Evolutionary conservation across 768 basidiomycete species (phyloP).

Genomic region (Pisolithus orientalis): DNA sequence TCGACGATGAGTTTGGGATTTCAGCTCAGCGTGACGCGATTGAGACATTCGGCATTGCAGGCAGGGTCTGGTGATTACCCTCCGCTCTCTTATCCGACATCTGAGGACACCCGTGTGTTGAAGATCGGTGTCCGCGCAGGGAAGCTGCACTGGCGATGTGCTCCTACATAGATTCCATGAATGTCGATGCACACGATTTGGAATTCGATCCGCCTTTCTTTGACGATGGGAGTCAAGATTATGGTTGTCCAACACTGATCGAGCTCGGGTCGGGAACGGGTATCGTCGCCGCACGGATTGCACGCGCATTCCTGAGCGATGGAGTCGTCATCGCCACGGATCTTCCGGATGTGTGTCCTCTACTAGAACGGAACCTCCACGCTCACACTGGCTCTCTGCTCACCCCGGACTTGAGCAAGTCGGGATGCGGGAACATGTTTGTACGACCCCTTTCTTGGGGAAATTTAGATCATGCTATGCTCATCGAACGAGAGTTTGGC

Average conservation of each 20-base stretch:
- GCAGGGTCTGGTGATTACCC: conserved; percentile 66
- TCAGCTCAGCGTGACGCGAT: conserved; percentile 54
- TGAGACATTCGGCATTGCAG: conserved; percentile 72
- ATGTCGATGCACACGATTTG: conserved; percentile 5
- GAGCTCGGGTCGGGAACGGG: conserved; percentile 83
- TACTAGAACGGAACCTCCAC: conserved; percentile 38
- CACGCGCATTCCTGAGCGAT: conserved; percentile 18
- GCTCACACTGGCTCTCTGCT: background rate
- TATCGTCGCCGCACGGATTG: conserved; percentile 45
- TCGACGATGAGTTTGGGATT: conserved; percentile 19
- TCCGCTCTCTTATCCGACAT: conserved; percentile 7
- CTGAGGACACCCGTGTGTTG: background rate
- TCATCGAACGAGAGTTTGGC: conserved; percentile 35
- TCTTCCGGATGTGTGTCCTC: conserved; percentile 62
- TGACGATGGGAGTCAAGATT: conserved; percentile 2
- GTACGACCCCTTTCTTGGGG: conserved; percentile 74
- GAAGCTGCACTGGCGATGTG: conserved; percentile 64
- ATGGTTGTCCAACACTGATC: conserved; percentile 28
- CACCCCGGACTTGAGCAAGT: background rate
- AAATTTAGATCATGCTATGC: conserved; percentile 33
- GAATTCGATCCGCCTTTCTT: conserved; percentile 55
- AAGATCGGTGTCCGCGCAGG: conserved; percentile 35
- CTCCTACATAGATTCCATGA: conserved; percentile 40
- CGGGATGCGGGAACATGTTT: conserved; percentile 16
- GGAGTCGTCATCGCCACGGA: conserved; percentile 56